Evolutionary conservation across 2,329 filamentous ascomycete genomes (phyloP).

Genomic region (Neonectria ditissima): DNA sequence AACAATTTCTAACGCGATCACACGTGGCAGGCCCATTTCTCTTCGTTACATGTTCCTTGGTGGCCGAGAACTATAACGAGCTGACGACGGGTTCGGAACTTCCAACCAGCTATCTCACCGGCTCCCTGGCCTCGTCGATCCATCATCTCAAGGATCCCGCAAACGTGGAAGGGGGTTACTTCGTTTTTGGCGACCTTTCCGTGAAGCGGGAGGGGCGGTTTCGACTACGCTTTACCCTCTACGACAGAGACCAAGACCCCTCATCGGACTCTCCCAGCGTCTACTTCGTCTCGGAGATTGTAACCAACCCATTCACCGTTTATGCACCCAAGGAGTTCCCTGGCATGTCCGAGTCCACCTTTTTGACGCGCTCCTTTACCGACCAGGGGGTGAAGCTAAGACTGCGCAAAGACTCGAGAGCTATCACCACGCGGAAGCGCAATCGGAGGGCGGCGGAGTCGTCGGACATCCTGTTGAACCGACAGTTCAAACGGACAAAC

Average conservation of each 20-base stretch:
- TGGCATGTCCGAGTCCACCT: conserved; percentile 84
- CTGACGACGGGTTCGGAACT: conserved; percentile 47
- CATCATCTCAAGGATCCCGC: conserved; percentile 83
- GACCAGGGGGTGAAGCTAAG: conserved; percentile 88
- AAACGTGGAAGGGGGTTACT: conserved; percentile 85
- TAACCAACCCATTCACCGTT: conserved; percentile 75
- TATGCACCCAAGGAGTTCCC: conserved; percentile 76
- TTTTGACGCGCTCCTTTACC: conserved; percentile 83
- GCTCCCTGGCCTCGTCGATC: conserved; percentile 82
- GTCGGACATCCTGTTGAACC: conserved; percentile 29
- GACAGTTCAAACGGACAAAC: conserved; percentile 38
- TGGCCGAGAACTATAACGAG: conserved; percentile 57
- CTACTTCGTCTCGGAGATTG: conserved; percentile 44
- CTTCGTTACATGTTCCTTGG: conserved; percentile 60
- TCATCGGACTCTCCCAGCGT: conserved; percentile 31
- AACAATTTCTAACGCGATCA: conserved; percentile 37
- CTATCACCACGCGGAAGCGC: conserved; percentile 62
- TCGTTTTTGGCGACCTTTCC: conserved; percentile 91
- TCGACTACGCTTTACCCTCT: conserved; percentile 81
- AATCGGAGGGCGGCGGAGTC: conserved; percentile 46
- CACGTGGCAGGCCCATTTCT: conserved; percentile 57
- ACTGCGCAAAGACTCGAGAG: conserved; percentile 83
- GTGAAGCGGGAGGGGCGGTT: conserved; percentile 80
- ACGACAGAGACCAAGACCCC: conserved; percentile 54
- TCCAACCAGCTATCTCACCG: conserved; percentile 68